A percentile compares a stretch with the other conserved stretches of the same genome.
Conservation (phyloP, 2,329 filamentous ascomycete species). For the Nemania sp. region DNA sequence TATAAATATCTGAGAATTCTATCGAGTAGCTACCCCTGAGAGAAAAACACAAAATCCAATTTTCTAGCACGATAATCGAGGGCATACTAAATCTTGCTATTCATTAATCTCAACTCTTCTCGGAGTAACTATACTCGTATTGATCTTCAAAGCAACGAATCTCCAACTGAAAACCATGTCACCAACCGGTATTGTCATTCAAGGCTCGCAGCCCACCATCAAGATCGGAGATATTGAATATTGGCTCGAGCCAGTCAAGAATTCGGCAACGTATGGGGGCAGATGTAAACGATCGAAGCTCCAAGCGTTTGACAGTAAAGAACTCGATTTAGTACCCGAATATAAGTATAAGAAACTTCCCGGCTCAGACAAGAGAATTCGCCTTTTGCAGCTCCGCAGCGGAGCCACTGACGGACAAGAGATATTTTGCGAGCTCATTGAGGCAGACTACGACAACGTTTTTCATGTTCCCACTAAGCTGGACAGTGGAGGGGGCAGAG, state of each 20-base stretch:
- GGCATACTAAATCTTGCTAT: background rate
- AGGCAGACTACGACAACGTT: background rate
- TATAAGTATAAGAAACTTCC: background rate
- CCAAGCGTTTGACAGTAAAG: background rate
- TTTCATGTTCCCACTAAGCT: background rate
- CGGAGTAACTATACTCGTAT: background rate
- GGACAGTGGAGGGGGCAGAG: background rate
- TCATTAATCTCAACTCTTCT: background rate
- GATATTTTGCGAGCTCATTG: slow-evolving; percentile 2
- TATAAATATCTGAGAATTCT: background rate
- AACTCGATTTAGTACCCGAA: background rate
- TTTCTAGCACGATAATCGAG: background rate
- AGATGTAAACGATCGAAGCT: background rate
- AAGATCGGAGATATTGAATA: background rate
- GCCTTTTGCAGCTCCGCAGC: background rate
- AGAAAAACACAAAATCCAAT: too few relatives aligned
- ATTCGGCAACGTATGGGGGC: background rate
- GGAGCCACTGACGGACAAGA: background rate
- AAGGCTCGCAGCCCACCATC: background rate
- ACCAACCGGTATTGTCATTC: background rate
- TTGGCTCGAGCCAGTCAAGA: background rate
- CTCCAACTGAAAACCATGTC: background rate
- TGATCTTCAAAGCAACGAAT: background rate
- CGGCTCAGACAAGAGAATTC: background rate
- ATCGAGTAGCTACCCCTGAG: background rate